Evolutionary conservation across 2,329 filamentous ascomycete species (phyloP), one percentile per base, ranked within the genome.

Genomic region (Didymella exigua): DNA sequence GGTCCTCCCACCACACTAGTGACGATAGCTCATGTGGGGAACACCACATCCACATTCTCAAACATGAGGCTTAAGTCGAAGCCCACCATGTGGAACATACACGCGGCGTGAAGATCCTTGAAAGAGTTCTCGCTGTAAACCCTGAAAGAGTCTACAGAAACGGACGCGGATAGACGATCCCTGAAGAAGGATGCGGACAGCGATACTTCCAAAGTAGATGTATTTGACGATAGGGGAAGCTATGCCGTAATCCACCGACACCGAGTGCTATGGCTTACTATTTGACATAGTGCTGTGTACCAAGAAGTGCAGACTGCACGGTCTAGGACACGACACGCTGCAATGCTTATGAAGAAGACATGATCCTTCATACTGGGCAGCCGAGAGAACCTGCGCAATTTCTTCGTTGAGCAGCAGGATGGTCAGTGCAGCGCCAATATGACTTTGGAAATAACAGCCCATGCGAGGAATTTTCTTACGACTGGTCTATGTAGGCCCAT

Each of bases 1-100:
- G 40, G 33, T 19, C 52, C 5, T 33, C 21, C 45, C 46, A 55
- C 46, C 36, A 16, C 23, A 42, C 52, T 55, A 50, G 36, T 36
- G 47, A 19, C 26, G 19, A 24, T 52, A 52, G 49, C 41, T 44
- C 21, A 52, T 55, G 52, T 55, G 47, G 52, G 52, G 52, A 47
- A 46, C 52, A 46, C 46, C 47, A 50, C 42, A 55, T 47, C 45
- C 34, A 49, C 52, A 45, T 49, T 34, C 14, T 11, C 10, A 40
- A 40, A 27, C 26, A 34, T 48, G 44, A 54, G 29, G 52, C 47
- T 46, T 34, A 40, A 24, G 29, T 40, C 11, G 26, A 42, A 36
- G 24, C 24, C 46, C 23, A 33, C 50, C 46, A 41, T 23, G 14
- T 19, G 24, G 24, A 26, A 26, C 24, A 26, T 9, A 36, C 16